Percentiles rank a stretch among this genome's conserved stretches.
Evolutionary conservation across 2,329 filamentous ascomycete genomes (phyloP).

Genomic region (Dryadomyces quercivorus): DNA sequence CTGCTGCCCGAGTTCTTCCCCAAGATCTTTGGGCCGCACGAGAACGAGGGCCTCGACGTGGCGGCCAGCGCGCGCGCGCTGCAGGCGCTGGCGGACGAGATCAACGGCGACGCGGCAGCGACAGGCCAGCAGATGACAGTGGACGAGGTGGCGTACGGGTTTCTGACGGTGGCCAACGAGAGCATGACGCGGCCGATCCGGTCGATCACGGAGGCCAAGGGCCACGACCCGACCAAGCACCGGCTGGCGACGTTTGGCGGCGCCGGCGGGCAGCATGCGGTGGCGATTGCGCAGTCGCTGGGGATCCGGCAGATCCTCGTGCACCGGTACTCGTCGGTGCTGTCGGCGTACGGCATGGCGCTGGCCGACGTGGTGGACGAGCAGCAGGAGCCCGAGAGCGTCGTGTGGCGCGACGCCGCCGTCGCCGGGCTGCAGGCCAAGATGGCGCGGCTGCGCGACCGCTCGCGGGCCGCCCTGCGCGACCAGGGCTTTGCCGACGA

Average conservation of each 20-base stretch:
- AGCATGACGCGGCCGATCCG: constrained; percentile 85
- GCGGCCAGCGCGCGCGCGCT: constrained; percentile 66
- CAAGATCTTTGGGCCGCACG: constrained; percentile 85
- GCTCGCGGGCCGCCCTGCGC: constrained; percentile 52
- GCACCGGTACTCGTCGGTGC: constrained; percentile 76
- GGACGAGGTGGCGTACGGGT: constrained; percentile 82
- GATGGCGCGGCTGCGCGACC: constrained; percentile 69
- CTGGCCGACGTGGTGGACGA: constrained; percentile 89
- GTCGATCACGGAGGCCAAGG: constrained; percentile 83
- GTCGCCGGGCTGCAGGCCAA: constrained; percentile 55
- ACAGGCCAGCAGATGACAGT: constrained; percentile 57
- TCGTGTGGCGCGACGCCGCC: constrained; percentile 45
- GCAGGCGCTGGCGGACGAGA: constrained; percentile 60
- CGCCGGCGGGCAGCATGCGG: constrained; percentile 81
- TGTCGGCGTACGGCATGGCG: constrained; percentile 88
- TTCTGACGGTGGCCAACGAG: constrained; percentile 82
- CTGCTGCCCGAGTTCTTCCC: constrained; percentile 86
- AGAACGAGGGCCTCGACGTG: constrained; percentile 67
- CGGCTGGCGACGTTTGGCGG: constrained; percentile 87
- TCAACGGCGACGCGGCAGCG: constrained; percentile 50
- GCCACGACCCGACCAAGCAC: constrained; percentile 82
- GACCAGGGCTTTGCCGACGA: constrained; percentile 69
- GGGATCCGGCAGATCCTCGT: constrained; percentile 78
- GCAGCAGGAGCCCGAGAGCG: constrained; percentile 63
- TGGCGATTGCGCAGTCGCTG: constrained; percentile 77